Evolutionary conservation across 108 stramenopile species (phyloP).

Genomic region (Pseudonitzschia pungens): DNA sequence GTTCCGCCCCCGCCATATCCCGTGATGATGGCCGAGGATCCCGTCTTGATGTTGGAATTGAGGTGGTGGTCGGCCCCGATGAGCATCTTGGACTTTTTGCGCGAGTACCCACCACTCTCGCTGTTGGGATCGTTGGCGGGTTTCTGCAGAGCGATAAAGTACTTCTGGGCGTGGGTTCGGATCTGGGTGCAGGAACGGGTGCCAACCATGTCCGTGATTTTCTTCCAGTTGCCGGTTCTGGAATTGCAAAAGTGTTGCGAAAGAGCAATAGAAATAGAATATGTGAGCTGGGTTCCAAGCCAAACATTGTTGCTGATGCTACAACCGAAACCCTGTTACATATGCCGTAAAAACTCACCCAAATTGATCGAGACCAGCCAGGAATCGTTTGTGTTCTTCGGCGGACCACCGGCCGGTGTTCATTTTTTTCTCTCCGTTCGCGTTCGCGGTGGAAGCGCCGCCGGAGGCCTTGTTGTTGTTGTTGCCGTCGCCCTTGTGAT

Average conservation of each 20-base stretch:
- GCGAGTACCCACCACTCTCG: neutral
- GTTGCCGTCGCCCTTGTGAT: neutral
- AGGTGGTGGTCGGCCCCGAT: slow-evolving; percentile 12
- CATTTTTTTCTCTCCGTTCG: neutral
- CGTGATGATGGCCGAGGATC: slow-evolving; percentile 13
- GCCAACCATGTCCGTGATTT: slow-evolving; percentile 23
- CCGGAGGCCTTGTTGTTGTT: neutral
- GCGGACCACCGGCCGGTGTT: slow-evolving; percentile 15
- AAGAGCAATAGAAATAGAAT: neutral
- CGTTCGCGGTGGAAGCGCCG: neutral
- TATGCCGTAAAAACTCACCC: slow-evolving; percentile 21
- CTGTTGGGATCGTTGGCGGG: neutral
- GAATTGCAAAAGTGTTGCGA: neutral
- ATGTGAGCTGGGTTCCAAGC: too few relatives aligned
- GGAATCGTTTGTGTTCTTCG: slow-evolving; percentile 20
- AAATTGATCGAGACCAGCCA: slow-evolving; percentile 15
- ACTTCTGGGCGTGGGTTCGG: slow-evolving; percentile 20
- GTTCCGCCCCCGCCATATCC: slow-evolving; percentile 14
- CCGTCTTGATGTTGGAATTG: slow-evolving; percentile 16
- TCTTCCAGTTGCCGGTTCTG: slow-evolving; percentile 22
- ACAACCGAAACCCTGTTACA: too few relatives aligned
- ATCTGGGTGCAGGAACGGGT: slow-evolving; percentile 16
- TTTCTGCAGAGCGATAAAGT: slow-evolving; percentile 14
- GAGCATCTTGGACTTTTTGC: slow-evolving; percentile 12
- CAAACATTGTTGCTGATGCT: too few relatives aligned